Conservation (phyloP, 164 flowering plant species). For the Houttuynia cordata region DNA sequence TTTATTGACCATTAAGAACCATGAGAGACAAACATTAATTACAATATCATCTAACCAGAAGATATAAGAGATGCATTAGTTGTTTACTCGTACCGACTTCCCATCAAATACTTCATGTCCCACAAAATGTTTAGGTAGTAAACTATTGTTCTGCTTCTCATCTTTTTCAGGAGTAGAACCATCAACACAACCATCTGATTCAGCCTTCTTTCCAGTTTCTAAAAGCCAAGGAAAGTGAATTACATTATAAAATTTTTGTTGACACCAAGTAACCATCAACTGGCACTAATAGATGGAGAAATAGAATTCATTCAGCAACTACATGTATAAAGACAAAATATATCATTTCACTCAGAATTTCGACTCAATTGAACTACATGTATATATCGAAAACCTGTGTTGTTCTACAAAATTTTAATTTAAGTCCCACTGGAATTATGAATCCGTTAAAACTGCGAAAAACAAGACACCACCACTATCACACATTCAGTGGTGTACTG, state of each 20-base stretch:
- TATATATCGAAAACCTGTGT: not conserved
- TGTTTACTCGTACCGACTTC: conserved; percentile 32
- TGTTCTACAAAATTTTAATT: not conserved
- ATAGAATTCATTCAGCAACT: no score
- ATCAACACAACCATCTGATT: conserved; percentile 14
- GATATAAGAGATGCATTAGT: not conserved
- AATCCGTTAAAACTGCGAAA: not conserved
- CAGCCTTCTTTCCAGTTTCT: conserved; percentile 17
- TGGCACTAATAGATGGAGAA: no score
- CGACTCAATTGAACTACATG: no score
- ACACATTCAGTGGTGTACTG: not conserved
- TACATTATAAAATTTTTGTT: not conserved
- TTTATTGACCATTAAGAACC: not conserved
- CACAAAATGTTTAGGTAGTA: conserved; percentile 42
- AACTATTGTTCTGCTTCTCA: conserved; percentile 21
- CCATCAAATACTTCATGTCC: conserved; percentile 53
- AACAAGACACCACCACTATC: not conserved
- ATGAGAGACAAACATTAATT: not conserved
- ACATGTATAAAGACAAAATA: no score
- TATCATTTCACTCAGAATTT: no score
- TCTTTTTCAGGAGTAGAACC: conserved; percentile 17
- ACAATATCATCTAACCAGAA: not conserved
- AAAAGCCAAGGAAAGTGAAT: not conserved
- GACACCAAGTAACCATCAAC: no score
- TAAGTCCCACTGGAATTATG: no score